A percentile compares a stretch with the other conserved stretches of the same genome.
phyloP scores from a whole-genome alignment of 192 early-diverging fungal genomes.

The Coemansia sp. region DNA sequence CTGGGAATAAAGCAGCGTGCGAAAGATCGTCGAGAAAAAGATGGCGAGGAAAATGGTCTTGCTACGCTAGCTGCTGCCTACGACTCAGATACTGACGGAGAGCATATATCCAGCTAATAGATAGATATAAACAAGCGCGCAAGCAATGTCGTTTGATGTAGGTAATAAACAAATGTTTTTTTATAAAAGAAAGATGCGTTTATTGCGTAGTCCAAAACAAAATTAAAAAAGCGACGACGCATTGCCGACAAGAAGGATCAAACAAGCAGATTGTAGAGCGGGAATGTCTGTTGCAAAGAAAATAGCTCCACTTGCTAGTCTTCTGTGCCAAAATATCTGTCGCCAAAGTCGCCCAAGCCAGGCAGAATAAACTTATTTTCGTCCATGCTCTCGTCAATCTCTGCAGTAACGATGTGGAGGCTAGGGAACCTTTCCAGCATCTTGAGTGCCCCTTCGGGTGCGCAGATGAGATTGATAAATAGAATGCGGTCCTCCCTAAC shows the following conservation, averaged over 20 bases:
- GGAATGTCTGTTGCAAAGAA: too few relatives aligned
- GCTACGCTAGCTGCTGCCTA: not conserved
- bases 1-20: conserved; percentile 13
- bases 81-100: not conserved
- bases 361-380: conserved; percentile 84
- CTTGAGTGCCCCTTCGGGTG: conserved; percentile 78
- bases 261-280: too few relatives aligned
- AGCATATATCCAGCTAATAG: not conserved
- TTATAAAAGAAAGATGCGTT: not conserved
- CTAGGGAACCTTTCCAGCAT: conserved; percentile 70
- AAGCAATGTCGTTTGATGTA: not conserved
- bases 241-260: too few relatives aligned
- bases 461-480: conserved; percentile 87
- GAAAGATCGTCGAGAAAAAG: not conserved
- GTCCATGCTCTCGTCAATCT: conserved; percentile 80
- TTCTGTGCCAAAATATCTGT: conserved; percentile 83
- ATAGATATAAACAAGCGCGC: not conserved
- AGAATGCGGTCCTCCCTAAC: conserved; percentile 82
- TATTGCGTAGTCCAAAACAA: not conserved
- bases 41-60: not conserved
- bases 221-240: too few relatives aligned
- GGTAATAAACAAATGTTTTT: not conserved
- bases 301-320: conserved; percentile 14
- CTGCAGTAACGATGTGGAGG: conserved; percentile 84
- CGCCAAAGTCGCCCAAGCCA: conserved; percentile 90